These are phyloP conservation scores for Amanita pseudoporphyria DNA, from an alignment of 768 basidiomycete species.

Conservation along the genomic window DNA sequence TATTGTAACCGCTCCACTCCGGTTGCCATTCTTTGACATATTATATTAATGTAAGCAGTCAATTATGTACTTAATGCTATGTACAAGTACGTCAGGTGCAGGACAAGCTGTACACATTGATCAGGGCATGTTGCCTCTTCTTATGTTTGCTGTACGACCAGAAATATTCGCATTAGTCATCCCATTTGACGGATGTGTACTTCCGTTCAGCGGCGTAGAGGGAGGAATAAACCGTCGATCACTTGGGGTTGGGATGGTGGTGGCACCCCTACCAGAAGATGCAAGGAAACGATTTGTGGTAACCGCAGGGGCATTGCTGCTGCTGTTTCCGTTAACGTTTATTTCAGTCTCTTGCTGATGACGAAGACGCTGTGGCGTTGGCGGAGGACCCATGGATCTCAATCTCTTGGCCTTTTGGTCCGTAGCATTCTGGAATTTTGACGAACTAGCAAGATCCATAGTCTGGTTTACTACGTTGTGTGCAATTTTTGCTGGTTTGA, in stretches of 20 bases:
- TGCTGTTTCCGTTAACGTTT: not conserved
- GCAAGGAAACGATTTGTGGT: conserved; percentile 5
- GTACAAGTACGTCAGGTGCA: not conserved
- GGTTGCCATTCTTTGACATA: not conserved
- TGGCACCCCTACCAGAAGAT: not conserved
- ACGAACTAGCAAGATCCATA: conserved; percentile 9
- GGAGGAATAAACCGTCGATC: conserved; percentile 11
- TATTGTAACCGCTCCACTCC: not conserved
- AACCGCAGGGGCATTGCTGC: not conserved
- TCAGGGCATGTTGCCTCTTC: not conserved
- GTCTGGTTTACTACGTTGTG: conserved; percentile 6
- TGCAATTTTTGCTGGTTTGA: not conserved
- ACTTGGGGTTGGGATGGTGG: not conserved
- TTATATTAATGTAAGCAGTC: not conserved
- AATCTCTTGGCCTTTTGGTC: conserved; percentile 16
- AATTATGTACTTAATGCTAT: not conserved
- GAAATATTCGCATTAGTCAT: not conserved
- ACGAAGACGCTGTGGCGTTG: conserved; percentile 34
- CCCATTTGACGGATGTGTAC: not conserved
- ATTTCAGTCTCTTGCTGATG: conserved; percentile 12
- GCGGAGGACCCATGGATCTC: conserved; percentile 42
- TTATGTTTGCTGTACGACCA: not conserved
- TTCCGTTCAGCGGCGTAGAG: conserved; percentile 6
- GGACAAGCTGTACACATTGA: not conserved
- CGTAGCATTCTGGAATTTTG: not conserved